Evolutionary conservation across 2,329 filamentous ascomycete species (phyloP), one percentile per base, ranked within the genome.

Genomic region (Curvularia lunata): DNA sequence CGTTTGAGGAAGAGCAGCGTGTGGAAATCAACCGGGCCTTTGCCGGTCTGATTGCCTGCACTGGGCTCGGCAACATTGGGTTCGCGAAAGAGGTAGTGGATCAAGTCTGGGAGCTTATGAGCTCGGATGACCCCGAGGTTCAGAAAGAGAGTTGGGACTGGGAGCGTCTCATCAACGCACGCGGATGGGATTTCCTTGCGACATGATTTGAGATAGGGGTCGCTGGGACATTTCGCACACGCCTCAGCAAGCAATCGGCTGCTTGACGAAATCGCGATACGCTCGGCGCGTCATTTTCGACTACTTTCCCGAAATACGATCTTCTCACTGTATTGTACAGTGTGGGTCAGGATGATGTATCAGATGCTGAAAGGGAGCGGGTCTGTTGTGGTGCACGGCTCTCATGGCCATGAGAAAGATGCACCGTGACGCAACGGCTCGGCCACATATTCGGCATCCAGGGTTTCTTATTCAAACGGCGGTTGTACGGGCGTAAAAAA

Each of bases 151-250:
- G 42, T 53, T 88, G 85, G 85, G 85, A 88, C 70, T 88, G 85
- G 85, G 85, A 88, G 73, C 83, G 77, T 58, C 84, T 87, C 57
- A 85, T 87, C 60, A 76, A 80, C 47, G 78, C 80, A 48, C 83
- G 85, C 75, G 82, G 83, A 19, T 86, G 84, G 81, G 85, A 88
- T 65, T 86, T 87, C 63, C 75, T 88, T 63, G 82, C 86, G 60
- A 86, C 85, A 61, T 87, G 61, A 58, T 52, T 32, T 34, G 41
- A 21, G n/a, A 32, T 25, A 5, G 37, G 34, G 25, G 27, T 53
- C 27, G 43, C 21, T 25, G 30, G n/a, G 46, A 23, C 37, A 38
- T 18, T 48, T 19, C 42, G 34, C 49, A 37, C 18, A 28, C n/a
- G 34, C 28, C n/a, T 43, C 37, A 54, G 40, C 40, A n/a, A 52